phyloP scores from a whole-genome alignment of 2,329 filamentous ascomycete genomes.

The Cercospora sojina region DNA sequence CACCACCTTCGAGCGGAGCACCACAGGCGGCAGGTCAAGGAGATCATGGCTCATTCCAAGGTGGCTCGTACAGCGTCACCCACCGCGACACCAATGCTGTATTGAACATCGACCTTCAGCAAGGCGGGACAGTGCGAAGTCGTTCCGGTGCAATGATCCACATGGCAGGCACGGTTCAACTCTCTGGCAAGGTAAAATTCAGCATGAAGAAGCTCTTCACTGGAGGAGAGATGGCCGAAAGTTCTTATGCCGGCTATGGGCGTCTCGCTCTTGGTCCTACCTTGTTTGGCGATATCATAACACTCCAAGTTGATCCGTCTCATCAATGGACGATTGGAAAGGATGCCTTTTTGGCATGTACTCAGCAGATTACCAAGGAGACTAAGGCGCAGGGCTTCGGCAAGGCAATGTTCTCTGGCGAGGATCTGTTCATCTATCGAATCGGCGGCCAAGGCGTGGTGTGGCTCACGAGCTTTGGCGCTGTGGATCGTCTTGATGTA shows the following conservation, averaged over 20 bases:
- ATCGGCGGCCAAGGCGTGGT: constrained; percentile 72
- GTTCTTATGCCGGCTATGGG: constrained; percentile 80
- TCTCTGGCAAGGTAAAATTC: constrained; percentile 79
- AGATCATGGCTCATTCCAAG: constrained; percentile 89
- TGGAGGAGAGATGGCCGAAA: constrained; percentile 73
- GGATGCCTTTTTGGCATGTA: constrained; percentile 81
- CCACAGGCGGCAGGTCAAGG: constrained; percentile 17
- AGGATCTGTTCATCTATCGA: constrained; percentile 84
- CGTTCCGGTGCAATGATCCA: constrained; percentile 87
- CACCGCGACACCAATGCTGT: constrained; percentile 87
- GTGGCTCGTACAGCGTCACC: constrained; percentile 85
- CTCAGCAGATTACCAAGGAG: constrained; percentile 75
- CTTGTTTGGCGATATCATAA: constrained; percentile 78
- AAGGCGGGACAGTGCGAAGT: constrained; percentile 74
- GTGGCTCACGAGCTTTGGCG: constrained; percentile 88
- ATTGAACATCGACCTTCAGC: constrained; percentile 79
- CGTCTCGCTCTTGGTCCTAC: constrained; percentile 79
- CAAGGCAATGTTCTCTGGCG: constrained; percentile 89
- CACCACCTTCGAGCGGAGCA: constrained; percentile 31
- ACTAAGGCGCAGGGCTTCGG: constrained; percentile 75
- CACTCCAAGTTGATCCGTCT: constrained; percentile 67
- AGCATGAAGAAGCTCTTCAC: constrained; percentile 81
- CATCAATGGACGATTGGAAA: constrained; percentile 80
- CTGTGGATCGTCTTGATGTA: constrained; percentile 88
- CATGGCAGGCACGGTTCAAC: constrained; percentile 80